Evolutionary conservation across 2,329 filamentous ascomycete species (phyloP).

Genomic region (Apiospora kogelbergensis): DNA sequence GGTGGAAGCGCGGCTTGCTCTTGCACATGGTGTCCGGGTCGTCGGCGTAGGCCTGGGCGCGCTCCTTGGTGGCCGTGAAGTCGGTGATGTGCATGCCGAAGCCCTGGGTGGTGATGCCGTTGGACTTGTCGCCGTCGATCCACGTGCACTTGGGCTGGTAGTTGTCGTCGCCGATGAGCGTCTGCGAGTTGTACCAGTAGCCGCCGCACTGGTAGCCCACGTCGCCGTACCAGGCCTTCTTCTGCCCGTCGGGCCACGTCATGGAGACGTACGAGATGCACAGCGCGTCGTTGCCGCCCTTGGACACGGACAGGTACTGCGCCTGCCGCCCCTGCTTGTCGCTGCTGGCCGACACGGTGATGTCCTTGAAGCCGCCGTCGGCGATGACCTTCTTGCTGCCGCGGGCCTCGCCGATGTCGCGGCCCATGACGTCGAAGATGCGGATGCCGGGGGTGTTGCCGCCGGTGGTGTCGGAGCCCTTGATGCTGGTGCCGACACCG

Average conservation of each 20-base stretch:
- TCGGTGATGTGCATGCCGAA: constrained; percentile 14
- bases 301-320: background rate
- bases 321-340: background rate
- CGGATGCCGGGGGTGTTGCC: background rate
- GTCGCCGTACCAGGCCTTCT: constrained; percentile 2
- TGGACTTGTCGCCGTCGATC: constrained; percentile 15
- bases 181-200: background rate
- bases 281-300: background rate
- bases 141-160: constrained; percentile 13
- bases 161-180: background rate
- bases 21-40: constrained; percentile 1
- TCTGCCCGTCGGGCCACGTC: background rate
- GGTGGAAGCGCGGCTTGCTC: background rate
- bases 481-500: background rate
- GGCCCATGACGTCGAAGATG: background rate
- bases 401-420: background rate
- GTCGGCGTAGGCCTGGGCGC: background rate
- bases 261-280: background rate
- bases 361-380: background rate
- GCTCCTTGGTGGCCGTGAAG: background rate
- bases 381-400: background rate
- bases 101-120: constrained; percentile 12
- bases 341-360: background rate
- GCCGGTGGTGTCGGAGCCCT: background rate
- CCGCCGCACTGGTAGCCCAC: background rate